These are phyloP conservation scores for Fusarium dimerum DNA, from an alignment of 2,329 filamentous ascomycete genomes.

Conservation along the genomic window DNA sequence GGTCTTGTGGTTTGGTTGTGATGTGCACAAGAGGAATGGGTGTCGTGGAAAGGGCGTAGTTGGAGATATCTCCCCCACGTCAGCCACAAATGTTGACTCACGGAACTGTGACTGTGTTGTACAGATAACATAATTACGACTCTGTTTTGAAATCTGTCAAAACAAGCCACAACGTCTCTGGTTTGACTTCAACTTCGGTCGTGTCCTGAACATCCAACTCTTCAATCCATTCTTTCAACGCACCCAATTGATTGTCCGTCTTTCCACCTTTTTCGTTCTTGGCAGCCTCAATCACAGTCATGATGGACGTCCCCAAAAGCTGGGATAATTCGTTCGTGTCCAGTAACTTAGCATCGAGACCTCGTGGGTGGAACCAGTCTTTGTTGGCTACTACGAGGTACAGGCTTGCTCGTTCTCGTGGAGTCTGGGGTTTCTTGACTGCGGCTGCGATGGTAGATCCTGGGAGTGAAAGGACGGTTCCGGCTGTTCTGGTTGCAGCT, in stretches of 20 bases:
- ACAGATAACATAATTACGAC: no score
- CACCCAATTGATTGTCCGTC: slow-evolving; percentile 22
- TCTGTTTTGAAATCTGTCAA: slow-evolving; percentile 10
- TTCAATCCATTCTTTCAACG: slow-evolving; percentile 30
- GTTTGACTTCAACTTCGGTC: slow-evolving; percentile 26
- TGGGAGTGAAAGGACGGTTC: slow-evolving; percentile 38
- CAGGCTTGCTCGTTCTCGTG: slow-evolving; percentile 41
- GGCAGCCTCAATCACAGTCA: slow-evolving; percentile 43
- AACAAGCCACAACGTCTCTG: slow-evolving; percentile 39
- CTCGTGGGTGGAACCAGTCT: slow-evolving; percentile 44
- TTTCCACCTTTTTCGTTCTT: slow-evolving; percentile 17
- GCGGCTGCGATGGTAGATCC: slow-evolving; percentile 35
- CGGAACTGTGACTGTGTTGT: no score
- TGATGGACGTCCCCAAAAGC: slow-evolving; percentile 32
- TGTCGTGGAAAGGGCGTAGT: no score
- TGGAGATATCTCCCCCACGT: no score
- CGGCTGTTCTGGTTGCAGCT: slow-evolving; percentile 38
- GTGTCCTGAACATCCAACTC: slow-evolving; percentile 31
- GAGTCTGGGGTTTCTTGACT: slow-evolving; percentile 40
- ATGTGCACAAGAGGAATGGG: no score
- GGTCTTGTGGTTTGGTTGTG: no score
- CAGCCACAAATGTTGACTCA: no score
- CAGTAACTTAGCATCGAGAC: slow-evolving; percentile 39
- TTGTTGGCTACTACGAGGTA: slow-evolving; percentile 45
- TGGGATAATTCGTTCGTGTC: slow-evolving; percentile 35